A percentile compares a stretch with the other conserved stretches of the same genome.
Evolutionary conservation across 345 rosid species (phyloP).

Genomic region (Eucalyptus urophylla): DNA sequence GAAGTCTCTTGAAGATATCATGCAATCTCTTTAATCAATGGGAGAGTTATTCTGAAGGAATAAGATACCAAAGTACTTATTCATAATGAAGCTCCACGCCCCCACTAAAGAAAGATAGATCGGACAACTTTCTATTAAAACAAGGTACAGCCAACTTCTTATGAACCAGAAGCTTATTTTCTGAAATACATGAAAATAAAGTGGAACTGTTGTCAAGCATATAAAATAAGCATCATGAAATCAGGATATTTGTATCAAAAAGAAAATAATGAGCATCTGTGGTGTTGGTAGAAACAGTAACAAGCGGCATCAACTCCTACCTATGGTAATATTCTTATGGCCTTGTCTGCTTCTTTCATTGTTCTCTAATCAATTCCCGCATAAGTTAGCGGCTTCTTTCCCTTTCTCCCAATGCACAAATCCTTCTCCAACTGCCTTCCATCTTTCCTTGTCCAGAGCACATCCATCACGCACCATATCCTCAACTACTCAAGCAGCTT

Average conservation of each 20-base stretch:
- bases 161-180: not conserved
- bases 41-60: not conserved
- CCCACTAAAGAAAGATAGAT: not conserved
- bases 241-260: not conserved
- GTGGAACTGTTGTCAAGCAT: not conserved
- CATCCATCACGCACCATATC: conserved; percentile 68
- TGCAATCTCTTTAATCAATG: not conserved
- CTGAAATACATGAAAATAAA: not conserved
- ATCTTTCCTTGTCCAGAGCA: conserved; percentile 34
- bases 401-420: conserved; percentile 15
- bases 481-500: conserved; percentile 42
- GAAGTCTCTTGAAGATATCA: not conserved
- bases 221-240: not conserved
- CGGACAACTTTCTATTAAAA: not conserved
- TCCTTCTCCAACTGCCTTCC: conserved; percentile 32
- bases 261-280: not conserved
- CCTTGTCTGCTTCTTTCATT: not conserved
- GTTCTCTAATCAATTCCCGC: not conserved
- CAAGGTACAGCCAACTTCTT: not conserved
- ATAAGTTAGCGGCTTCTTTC: not conserved
- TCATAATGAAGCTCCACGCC: not conserved
- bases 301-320: not conserved
- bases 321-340: not conserved
- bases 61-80: not conserved
- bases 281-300: not conserved